phyloP scores from a whole-genome alignment of 2,329 filamentous ascomycete species.

The Neonectria sp. region DNA sequence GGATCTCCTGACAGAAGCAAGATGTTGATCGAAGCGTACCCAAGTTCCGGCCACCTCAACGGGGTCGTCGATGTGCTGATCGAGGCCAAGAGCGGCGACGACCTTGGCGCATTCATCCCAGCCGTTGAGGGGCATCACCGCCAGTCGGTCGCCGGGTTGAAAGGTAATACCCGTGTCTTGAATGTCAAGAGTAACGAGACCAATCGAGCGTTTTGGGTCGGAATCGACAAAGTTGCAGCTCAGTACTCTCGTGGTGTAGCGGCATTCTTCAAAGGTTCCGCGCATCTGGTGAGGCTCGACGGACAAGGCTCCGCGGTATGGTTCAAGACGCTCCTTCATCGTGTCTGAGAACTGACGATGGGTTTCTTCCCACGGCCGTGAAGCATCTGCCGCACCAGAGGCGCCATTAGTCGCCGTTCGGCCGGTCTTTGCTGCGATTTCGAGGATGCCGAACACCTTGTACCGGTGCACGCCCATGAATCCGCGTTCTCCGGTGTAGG shows the following conservation, averaged over 20 bases:
- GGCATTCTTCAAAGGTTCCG: constrained; percentile 68
- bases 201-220: constrained; percentile 62
- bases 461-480: constrained; percentile 72
- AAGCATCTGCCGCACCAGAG: constrained; percentile 60
- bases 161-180: constrained; percentile 69
- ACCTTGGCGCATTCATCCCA: constrained; percentile 71
- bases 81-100: constrained; percentile 65
- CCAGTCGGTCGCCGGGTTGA: constrained; percentile 66
- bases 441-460: constrained; percentile 70
- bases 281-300: constrained; percentile 69
- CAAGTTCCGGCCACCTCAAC: constrained; percentile 59
- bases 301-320: constrained; percentile 60
- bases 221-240: constrained; percentile 62
- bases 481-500: constrained; percentile 68
- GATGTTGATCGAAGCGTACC: constrained; percentile 63
- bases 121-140: constrained; percentile 68
- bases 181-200: constrained; percentile 66
- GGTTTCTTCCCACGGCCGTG: constrained; percentile 40
- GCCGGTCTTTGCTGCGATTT: constrained; percentile 68
- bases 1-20: constrained; percentile 56
- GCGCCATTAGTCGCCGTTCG: constrained; percentile 67
- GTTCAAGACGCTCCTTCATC: constrained; percentile 41
- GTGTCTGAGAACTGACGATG: constrained; percentile 40
- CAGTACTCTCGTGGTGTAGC: constrained; percentile 63
- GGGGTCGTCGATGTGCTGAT: constrained; percentile 60